Percentiles rank a stretch among this genome's conserved stretches.
These are phyloP conservation scores for Wickerhamiella cacticola DNA, from an alignment of 805 yeast species.

Conservation along the genomic window DNA sequence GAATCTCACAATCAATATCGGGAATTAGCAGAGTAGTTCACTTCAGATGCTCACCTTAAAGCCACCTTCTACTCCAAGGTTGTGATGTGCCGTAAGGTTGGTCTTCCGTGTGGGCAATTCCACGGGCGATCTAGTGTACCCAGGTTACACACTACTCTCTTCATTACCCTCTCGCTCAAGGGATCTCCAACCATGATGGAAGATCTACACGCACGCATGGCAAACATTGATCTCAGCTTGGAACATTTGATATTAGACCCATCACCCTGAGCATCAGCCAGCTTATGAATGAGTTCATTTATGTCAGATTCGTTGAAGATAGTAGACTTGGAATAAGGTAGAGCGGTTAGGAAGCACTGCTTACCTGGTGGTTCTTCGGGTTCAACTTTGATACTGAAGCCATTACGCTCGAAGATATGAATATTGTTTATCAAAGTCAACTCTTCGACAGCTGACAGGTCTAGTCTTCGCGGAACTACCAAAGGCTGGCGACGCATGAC, in stretches of 20 bases:
- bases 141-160: slow-evolving; percentile 50
- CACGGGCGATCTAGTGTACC: slow-evolving; percentile 80
- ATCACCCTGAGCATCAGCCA: slow-evolving; percentile 44
- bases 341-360: slow-evolving; percentile 42
- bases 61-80: slow-evolving; percentile 30
- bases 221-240: slow-evolving; percentile 72
- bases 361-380: slow-evolving; percentile 45
- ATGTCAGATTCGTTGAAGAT: slow-evolving; percentile 56
- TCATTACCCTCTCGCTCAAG: slow-evolving; percentile 50
- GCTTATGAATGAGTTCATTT: slow-evolving; percentile 58
- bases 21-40: too few relatives aligned
- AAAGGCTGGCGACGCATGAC: slow-evolving; percentile 57
- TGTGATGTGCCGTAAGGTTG: slow-evolving; percentile 84
- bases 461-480: slow-evolving; percentile 45
- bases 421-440: slow-evolving; percentile 51
- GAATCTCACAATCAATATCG: too few relatives aligned
- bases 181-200: slow-evolving; percentile 90
- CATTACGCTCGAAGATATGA: slow-evolving; percentile 54
- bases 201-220: slow-evolving; percentile 88
- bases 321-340: slow-evolving; percentile 64
- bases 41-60: background rate
- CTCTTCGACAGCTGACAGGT: slow-evolving; percentile 69
- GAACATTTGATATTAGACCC: slow-evolving; percentile 42
- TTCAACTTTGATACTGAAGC: slow-evolving; percentile 50
- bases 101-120: slow-evolving; percentile 93